These are phyloP conservation scores for Curvularia spicifera DNA, from an alignment of 2,329 filamentous ascomycete genomes.

Conservation along the genomic window DNA sequence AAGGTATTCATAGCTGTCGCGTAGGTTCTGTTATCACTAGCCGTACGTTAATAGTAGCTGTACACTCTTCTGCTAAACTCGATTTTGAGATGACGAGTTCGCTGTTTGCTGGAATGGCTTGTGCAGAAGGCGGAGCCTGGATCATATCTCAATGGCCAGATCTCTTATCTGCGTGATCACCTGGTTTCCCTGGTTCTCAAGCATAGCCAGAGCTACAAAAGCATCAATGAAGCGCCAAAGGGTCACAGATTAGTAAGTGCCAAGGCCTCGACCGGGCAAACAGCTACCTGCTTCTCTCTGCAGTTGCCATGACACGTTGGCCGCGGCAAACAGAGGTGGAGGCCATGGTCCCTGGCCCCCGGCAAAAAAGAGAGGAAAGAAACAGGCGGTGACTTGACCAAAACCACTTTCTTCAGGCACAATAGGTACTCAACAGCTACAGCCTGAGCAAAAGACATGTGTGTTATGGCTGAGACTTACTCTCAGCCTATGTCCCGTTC, in stretches of 20 bases:
- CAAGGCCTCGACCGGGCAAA: too few species aligned
- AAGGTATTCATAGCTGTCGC: neutral
- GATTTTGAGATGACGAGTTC: neutral
- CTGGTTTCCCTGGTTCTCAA: neutral
- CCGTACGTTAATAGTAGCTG: neutral
- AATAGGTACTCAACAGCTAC: neutral
- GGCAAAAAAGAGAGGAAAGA: neutral
- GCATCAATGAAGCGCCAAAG: neutral
- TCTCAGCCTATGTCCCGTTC: neutral
- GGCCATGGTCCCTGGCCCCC: neutral
- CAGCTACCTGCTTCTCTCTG: too few species aligned
- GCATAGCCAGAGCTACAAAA: neutral
- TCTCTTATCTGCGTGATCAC: neutral
- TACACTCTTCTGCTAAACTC: neutral
- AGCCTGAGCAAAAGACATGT: neutral
- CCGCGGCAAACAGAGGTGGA: neutral
- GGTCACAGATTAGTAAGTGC: neutral
- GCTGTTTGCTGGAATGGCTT: too few species aligned
- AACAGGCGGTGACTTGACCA: neutral
- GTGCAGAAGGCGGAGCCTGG: neutral
- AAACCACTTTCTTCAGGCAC: neutral
- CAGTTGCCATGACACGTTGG: neutral
- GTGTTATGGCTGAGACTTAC: neutral
- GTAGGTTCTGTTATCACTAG: neutral
- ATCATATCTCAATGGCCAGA: neutral